Evolutionary conservation across 2,329 filamentous ascomycete species (phyloP).

Genomic region (Magnaporthales sp.): DNA sequence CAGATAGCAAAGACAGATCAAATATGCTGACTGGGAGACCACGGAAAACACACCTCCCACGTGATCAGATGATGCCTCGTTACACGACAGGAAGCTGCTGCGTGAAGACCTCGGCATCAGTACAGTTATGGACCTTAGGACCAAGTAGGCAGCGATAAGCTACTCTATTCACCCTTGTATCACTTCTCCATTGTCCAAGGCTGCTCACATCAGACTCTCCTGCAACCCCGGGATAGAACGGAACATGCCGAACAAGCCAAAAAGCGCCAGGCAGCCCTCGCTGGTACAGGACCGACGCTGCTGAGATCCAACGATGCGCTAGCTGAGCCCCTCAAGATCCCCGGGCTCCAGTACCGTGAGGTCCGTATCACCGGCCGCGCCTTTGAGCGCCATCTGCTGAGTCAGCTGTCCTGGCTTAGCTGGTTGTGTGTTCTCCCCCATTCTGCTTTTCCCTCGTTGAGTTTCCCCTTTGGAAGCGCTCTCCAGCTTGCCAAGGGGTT

Average conservation of each 20-base stretch:
- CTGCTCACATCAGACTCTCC: constrained; percentile 7
- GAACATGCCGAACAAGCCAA: constrained; percentile 62
- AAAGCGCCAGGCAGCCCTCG: constrained; percentile 44
- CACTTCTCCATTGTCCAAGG: not conserved
- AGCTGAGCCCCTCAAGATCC: constrained; percentile 50
- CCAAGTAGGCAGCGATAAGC: constrained; percentile 42
- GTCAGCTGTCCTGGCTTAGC: constrained; percentile 58
- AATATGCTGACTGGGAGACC: not conserved
- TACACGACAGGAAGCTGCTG: constrained; percentile 52
- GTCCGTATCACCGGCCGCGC: constrained; percentile 67
- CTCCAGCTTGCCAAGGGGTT: not conserved
- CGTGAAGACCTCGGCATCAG: constrained; percentile 52
- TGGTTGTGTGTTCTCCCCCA: constrained; percentile 39
- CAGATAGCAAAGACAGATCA: not conserved
- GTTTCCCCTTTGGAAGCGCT: not conserved
- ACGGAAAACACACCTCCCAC: not conserved
- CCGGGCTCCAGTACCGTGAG: constrained; percentile 52
- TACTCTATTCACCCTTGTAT: not conserved
- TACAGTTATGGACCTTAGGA: constrained; percentile 72
- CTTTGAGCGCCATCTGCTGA: constrained; percentile 61
- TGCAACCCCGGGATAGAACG: constrained; percentile 37
- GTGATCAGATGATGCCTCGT: constrained; percentile 57
- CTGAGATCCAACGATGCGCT: constrained; percentile 40
- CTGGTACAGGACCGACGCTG: constrained; percentile 26
- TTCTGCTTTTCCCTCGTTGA: no score